Evolutionary conservation across 2,329 filamentous ascomycete species (phyloP).

Genomic region (Alternaria brassicae): DNA sequence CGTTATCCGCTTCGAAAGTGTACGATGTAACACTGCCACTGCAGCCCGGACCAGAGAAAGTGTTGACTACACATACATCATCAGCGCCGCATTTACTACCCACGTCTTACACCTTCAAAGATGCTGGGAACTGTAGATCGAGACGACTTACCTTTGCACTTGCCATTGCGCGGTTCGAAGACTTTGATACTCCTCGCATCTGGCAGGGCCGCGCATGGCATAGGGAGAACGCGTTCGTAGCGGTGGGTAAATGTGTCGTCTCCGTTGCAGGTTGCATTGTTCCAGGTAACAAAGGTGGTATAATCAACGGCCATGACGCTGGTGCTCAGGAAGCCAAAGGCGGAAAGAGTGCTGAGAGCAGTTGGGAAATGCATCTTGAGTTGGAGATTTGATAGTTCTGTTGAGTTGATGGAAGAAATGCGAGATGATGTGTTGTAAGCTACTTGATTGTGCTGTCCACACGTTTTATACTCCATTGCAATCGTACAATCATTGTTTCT

Average conservation of each 20-base stretch:
- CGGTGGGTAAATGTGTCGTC: neutral
- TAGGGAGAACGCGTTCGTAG: neutral
- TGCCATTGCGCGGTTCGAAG: neutral
- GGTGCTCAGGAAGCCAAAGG: neutral
- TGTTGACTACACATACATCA: neutral
- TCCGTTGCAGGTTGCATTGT: neutral
- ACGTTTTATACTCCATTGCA: neutral
- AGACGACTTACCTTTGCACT: neutral
- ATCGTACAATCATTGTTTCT: fast-evolving
- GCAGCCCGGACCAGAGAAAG: neutral
- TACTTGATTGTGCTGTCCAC: neutral
- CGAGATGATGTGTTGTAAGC: neutral
- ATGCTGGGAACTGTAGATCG: no score
- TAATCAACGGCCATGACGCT: neutral
- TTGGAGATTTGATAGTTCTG: neutral
- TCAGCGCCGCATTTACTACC: no score
- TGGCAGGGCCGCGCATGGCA: neutral
- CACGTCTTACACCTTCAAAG: no score
- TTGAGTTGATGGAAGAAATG: neutral
- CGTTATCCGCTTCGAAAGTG: no score
- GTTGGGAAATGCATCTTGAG: neutral
- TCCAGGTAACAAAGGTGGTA: neutral
- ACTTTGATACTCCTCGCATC: neutral
- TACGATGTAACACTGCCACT: neutral
- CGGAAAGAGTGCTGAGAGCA: neutral